Evolutionary conservation across 768 basidiomycete genomes (phyloP).

Genomic region (Erythrobasidium yunnanense): DNA sequence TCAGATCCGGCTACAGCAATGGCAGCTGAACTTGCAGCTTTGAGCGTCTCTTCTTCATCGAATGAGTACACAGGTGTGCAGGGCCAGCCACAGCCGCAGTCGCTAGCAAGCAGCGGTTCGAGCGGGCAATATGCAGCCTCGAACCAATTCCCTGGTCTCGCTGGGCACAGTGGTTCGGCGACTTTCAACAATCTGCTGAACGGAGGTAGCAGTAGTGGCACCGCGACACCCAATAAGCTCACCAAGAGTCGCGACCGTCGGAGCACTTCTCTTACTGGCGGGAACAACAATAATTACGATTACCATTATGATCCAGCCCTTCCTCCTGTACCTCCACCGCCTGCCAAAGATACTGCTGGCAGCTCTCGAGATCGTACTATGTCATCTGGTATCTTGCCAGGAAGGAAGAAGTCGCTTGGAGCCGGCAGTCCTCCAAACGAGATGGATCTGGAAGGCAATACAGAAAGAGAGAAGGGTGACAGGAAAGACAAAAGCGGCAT

Average conservation of each 20-base stretch:
- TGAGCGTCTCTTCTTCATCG: not conserved
- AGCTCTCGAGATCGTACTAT: too few species aligned
- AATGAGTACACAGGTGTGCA: not conserved
- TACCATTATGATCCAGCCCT: not conserved
- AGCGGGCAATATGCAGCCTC: not conserved
- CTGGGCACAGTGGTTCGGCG: not conserved
- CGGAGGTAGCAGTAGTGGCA: too few species aligned
- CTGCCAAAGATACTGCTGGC: not conserved
- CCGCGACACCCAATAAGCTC: too few species aligned
- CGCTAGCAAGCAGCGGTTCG: not conserved
- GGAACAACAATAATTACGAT: not conserved
- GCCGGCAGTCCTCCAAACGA: constrained; percentile 14
- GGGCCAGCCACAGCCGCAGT: not conserved
- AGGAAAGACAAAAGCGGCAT: not conserved
- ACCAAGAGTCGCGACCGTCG: constrained; percentile 7
- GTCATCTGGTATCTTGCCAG: too few species aligned
- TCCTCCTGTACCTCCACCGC: not conserved
- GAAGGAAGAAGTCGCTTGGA: not conserved
- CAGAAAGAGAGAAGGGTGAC: not conserved
- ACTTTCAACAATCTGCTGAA: too few species aligned
- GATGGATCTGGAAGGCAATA: not conserved
- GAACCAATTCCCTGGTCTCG: not conserved
- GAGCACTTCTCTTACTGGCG: constrained; percentile 3
- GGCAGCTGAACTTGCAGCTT: constrained; percentile 20
- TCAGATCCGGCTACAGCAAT: constrained; percentile 14